phyloP scores from a whole-genome alignment of 306 rosid genomes.

The Quercus parvula region DNA sequence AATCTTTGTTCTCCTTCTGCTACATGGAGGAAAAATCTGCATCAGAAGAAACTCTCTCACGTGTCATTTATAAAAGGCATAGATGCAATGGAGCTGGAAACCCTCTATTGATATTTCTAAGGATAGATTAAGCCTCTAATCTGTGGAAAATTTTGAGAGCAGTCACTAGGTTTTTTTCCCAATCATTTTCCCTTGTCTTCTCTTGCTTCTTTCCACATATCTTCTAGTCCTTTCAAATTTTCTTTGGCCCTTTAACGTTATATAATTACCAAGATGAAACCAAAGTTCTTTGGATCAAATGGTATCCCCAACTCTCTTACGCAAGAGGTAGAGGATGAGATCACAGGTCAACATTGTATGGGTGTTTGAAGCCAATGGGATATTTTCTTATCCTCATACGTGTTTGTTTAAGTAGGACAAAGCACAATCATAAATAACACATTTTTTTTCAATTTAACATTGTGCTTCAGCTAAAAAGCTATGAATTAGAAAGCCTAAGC shows the following conservation, averaged over 20 bases:
- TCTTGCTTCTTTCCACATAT: not conserved
- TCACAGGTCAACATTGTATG: not conserved
- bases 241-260: not conserved
- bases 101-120: not conserved
- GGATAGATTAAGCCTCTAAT: not conserved
- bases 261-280: not conserved
- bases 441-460: not conserved
- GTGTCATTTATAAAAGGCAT: not conserved
- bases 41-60: constrained; percentile 5
- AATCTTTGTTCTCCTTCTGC: not conserved
- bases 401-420: not conserved
- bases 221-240: not conserved
- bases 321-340: not conserved
- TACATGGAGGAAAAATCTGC: not conserved
- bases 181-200: not conserved
- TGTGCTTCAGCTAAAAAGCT: not conserved
- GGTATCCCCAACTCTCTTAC: not conserved
- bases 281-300: not conserved
- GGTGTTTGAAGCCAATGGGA: not conserved
- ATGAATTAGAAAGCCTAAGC: not conserved
- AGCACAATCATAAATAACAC: not conserved
- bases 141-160: too few relatives aligned
- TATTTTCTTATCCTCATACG: too few relatives aligned
- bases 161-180: not conserved
- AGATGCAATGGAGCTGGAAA: not conserved